phyloP scores from a whole-genome alignment of 148 eudicot genomes.

The Vaccinium vitisidaea region DNA sequence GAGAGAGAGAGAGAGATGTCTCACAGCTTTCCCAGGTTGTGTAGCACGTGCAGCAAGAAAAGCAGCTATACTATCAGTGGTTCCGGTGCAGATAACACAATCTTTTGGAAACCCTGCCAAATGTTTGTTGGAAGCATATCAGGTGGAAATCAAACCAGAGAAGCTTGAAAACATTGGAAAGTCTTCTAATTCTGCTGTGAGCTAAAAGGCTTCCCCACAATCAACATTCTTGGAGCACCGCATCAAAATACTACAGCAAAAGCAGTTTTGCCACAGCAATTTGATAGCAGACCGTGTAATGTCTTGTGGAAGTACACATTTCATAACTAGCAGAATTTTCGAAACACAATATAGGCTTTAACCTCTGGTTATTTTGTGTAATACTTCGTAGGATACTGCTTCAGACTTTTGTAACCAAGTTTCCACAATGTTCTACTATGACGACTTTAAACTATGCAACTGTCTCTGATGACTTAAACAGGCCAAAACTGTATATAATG shows the following conservation, averaged over 20 bases:
- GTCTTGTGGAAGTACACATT: neutral
- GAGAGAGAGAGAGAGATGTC: slow-evolving; percentile 19
- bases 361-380: neutral
- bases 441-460: neutral
- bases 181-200: neutral
- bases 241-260: neutral
- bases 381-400: neutral
- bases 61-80: slow-evolving; percentile 99
- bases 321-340: neutral
- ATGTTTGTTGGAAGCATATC: slow-evolving; percentile 5
- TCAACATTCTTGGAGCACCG: neutral
- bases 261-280: neutral
- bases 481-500: neutral
- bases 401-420: neutral
- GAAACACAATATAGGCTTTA: neutral
- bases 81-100: slow-evolving; percentile 85
- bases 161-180: neutral
- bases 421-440: neutral
- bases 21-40: slow-evolving; percentile 90
- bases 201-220: neutral
- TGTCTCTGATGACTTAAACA: neutral
- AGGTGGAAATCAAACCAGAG: slow-evolving; percentile 1
- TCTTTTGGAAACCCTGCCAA: slow-evolving; percentile 74
- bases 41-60: slow-evolving; percentile 94
- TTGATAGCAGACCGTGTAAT: neutral